A percentile compares a stretch with the other conserved stretches of the same genome.
Evolutionary conservation across 164 flowering plant genomes (phyloP).

Genomic region (Stephania japonica): DNA sequence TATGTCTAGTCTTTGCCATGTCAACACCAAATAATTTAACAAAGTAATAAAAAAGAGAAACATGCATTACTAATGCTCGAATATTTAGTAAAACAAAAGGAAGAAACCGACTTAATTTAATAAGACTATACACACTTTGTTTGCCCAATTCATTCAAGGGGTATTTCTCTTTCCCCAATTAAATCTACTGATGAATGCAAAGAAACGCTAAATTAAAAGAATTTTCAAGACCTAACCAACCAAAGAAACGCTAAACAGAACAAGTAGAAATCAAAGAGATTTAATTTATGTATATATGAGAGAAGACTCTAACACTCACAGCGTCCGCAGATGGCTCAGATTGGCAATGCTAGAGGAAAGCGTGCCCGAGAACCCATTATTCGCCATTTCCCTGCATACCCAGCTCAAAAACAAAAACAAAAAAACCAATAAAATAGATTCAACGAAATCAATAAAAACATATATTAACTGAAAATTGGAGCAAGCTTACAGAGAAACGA

Average conservation of each 20-base stretch:
- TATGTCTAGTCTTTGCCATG: not conserved
- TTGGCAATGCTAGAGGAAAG: constrained; percentile 82
- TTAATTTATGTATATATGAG: not conserved
- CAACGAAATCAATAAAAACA: not conserved
- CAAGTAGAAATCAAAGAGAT: not conserved
- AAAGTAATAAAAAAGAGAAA: not conserved
- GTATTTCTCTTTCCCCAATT: no score
- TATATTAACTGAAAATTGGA: not conserved
- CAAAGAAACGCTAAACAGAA: not conserved
- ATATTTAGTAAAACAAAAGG: not conserved
- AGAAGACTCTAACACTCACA: constrained; percentile 42
- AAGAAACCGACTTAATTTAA: not conserved
- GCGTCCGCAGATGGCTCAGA: constrained; percentile 67
- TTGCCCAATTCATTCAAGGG: no score
- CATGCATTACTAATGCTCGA: not conserved
- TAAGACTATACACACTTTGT: not conserved
- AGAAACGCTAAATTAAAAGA: not conserved
- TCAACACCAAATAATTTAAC: not conserved
- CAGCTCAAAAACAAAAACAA: not conserved
- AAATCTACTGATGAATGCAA: no score
- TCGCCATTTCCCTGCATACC: constrained; percentile 69
- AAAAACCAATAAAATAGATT: not conserved
- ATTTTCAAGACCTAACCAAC: not conserved
- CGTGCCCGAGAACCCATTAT: constrained; percentile 62
- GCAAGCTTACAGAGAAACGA: constrained; percentile 67